Base-by-base conservation (phyloP, 257 asterid genomes). In the Petunia secreta region DNA sequence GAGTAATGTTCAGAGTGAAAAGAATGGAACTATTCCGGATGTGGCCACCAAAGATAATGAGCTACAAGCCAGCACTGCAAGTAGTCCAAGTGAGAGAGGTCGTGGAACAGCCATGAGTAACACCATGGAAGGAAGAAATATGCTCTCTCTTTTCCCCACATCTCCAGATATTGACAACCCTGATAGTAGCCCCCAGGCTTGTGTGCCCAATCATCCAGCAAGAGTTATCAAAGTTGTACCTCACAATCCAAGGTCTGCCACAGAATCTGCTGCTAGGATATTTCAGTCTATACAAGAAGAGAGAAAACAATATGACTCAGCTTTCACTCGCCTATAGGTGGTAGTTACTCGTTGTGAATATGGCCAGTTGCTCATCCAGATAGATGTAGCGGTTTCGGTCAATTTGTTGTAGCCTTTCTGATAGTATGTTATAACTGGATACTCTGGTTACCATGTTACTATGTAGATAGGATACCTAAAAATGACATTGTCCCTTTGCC, bases 211-310 rank as follows among this genome's bases (percentile, higher is more conserved):
- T 60, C 78, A 79, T 16, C 82, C 88, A 5, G 52, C 83, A 13
- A 88, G 81, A 77, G 97, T 92, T 69, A 93, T 94, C 83, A 89
- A 81, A 82, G 98, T 91, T 3, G 93, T 95, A 37, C 97, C 99
- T 8, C 97, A 80, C 60, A 91, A 92, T 73, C 89, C 93, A 15
- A 59, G 86, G 44, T 87, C 92, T 44, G 98, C 98, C 1, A 90
- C 94, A 9, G 97, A 89, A 84, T 92, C 96, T 9, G 98, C 90
- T 15, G 99, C 96, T 38, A 91, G 97, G 37, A 92, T 95, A 50
- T 93, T 95, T 73, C 88, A 76, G 82, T 91, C 97, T 11, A 95
- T 95, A 79, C 97, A 91, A 84, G 91, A 90, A 85, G 99, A 93
- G 84, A 90, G 99, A 81, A 87, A 86, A 82, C 96, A 86, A 85